These are phyloP conservation scores for Coemansia sp. DNA, from an alignment of 192 early-diverging fungal species.

Conservation along the genomic window DNA sequence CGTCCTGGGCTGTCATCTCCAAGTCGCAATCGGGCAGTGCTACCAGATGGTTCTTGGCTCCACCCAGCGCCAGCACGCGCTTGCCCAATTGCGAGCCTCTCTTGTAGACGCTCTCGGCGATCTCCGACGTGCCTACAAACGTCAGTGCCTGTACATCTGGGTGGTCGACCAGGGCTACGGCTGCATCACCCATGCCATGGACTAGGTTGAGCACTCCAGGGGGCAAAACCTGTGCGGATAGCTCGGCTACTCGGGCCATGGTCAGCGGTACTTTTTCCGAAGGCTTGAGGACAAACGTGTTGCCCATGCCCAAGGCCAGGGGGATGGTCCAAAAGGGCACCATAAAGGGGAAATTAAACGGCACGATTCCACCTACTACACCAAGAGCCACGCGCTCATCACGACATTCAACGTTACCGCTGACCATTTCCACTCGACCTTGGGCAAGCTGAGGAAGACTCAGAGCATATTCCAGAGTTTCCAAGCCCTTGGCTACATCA, in stretches of 20 bases:
- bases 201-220: conserved; percentile 75
- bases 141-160: conserved; percentile 63
- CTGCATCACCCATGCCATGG: conserved; percentile 55
- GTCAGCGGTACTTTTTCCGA: conserved; percentile 81
- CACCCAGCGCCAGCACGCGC: conserved; percentile 69
- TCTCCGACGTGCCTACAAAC: conserved; percentile 77
- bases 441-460: conserved; percentile 61
- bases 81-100: conserved; percentile 56
- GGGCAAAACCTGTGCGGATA: conserved; percentile 60
- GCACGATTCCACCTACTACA: conserved; percentile 74
- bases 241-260: conserved; percentile 61
- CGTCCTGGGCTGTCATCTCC: conserved; percentile 73
- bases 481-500: conserved; percentile 72
- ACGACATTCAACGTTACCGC: conserved; percentile 61
- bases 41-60: conserved; percentile 77
- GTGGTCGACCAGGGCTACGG: conserved; percentile 59
- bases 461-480: conserved; percentile 75
- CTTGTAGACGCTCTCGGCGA: conserved; percentile 60
- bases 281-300: conserved; percentile 76
- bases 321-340: conserved; percentile 82
- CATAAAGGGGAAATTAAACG: conserved; percentile 85
- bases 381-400: conserved; percentile 66
- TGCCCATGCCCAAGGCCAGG: conserved; percentile 65
- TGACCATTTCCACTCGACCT: conserved; percentile 63
- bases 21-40: conserved; percentile 71